Evolutionary conservation across 1,139 yeast genomes (phyloP), one percentile per base, ranked within the genome.

Genomic region (Wickerhamomyces sp.): DNA sequence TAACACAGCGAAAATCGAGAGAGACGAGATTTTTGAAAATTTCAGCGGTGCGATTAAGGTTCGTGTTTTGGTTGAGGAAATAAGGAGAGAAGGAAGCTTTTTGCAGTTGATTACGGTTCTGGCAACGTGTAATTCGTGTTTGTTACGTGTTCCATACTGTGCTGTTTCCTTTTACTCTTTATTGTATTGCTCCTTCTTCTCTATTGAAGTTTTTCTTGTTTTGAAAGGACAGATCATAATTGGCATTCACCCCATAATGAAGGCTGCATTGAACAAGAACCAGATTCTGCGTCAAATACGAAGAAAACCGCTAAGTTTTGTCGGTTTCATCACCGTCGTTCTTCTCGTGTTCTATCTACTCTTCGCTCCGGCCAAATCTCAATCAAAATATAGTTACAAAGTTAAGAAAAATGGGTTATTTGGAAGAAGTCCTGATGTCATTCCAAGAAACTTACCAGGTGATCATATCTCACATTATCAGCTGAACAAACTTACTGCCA

Each of bases 381-480:
- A 36, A 18, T 45, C 54, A 16, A 50, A 46, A 32, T 51, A 51
- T 36, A 47, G 49, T 21, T 51, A 51, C 35, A 51, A 46, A 33
- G 45, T 38, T 14, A 51, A 51, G 41, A 44, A 42, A 33, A 43
- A 38, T 25, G 55, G 55, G 1, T 38, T 49, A 32, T 50, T 50
- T 36, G 49, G 49, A 5, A 47, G 48, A 40, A 38, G 42, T 20
- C 41, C 59, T 21, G 70, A 62, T 37, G 70, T 74, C 29, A 68
- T 83, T 41, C 78, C 86, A 47, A 63, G 72, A 50, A 75, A 75
- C 55, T 59, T 76, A 35, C 85, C 87, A 19, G 82, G 81, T 45
- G 84, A 84, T 52, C 91, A 84, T 55, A 85, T 88, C 49, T 74
- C 84, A 31, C 93, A 86, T 55, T 87, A 83, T 57, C 87, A 87